These are phyloP conservation scores for Albatrellus sp. DNA, from an alignment of 1,284 basidiomycete species.

Conservation along the genomic window DNA sequence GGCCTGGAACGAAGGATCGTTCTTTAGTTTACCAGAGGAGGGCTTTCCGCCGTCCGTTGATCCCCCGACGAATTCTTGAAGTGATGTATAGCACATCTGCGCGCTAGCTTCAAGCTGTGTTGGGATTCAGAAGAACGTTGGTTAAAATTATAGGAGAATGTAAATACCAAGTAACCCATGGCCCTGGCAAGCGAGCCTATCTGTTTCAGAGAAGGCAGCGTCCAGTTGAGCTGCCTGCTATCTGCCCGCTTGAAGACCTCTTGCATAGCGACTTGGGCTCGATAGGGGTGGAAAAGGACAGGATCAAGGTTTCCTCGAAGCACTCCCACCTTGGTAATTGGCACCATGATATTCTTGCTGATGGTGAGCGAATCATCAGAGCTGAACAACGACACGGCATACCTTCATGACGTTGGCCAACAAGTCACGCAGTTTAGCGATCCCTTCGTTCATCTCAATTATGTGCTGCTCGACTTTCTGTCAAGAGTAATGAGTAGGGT, in stretches of 20 bases:
- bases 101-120: constrained; percentile 70
- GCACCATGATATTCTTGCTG: neutral
- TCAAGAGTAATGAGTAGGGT: neutral
- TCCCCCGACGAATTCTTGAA: constrained; percentile 32
- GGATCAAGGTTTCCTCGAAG: constrained; percentile 23
- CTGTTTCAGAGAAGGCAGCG: constrained; percentile 13
- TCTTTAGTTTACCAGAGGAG: constrained; percentile 27
- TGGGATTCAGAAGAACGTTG: neutral
- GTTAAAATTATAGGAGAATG: neutral
- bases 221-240: constrained; percentile 14
- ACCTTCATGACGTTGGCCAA: constrained; percentile 67
- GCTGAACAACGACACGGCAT: constrained; percentile 14
- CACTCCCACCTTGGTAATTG: constrained; percentile 10
- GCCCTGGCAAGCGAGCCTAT: constrained; percentile 48
- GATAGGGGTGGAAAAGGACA: constrained; percentile 42
- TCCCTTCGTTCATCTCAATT: constrained; percentile 52
- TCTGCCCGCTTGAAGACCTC: constrained; percentile 24
- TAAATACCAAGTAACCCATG: constrained; percentile 69
- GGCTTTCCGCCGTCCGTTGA: constrained; percentile 20
- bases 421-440: constrained; percentile 42
- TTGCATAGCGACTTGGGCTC: constrained; percentile 27
- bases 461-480: constrained; percentile 62
- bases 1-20: constrained; percentile 47
- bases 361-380: neutral
- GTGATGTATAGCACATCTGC: constrained; percentile 59